Conservation (phyloP, 352 stramenopile species). For the Phytopythium vexans region DNA sequence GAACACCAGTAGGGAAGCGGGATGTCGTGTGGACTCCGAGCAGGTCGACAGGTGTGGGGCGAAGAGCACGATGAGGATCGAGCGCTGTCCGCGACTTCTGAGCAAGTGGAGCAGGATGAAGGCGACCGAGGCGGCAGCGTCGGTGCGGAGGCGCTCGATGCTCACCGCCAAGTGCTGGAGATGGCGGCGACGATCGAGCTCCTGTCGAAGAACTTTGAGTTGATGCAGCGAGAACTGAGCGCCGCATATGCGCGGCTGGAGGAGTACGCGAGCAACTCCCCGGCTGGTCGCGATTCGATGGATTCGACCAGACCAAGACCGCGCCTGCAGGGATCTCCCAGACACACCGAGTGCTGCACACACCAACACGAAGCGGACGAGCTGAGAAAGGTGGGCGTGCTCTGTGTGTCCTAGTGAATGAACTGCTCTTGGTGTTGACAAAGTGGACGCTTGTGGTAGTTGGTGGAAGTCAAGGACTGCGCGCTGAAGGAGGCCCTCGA, state of each 20-base stretch:
- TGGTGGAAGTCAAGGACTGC: slow-evolving; percentile 50
- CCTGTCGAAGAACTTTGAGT: slow-evolving; percentile 56
- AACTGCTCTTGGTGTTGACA: background rate
- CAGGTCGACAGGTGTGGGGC: too few relatives aligned
- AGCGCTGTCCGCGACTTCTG: too few relatives aligned
- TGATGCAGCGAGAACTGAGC: slow-evolving; percentile 46
- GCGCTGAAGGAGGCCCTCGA: slow-evolving; percentile 52
- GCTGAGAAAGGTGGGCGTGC: slow-evolving; percentile 1
- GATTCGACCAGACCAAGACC: too few relatives aligned
- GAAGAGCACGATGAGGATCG: too few relatives aligned
- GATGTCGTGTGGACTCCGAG: too few relatives aligned
- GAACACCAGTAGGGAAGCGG: too few relatives aligned
- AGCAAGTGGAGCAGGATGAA: too few relatives aligned
- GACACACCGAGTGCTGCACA: background rate
- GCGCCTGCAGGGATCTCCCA: background rate
- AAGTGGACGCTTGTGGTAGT: slow-evolving; percentile 1
- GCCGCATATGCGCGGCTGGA: slow-evolving; percentile 56
- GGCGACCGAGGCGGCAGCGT: too few relatives aligned
- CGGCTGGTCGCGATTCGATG: too few relatives aligned
- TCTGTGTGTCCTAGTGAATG: background rate
- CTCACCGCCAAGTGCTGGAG: slow-evolving; percentile 56
- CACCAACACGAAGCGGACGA: slow-evolving; percentile 6
- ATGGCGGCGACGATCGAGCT: slow-evolving; percentile 65
- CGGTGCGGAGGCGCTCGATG: slow-evolving; percentile 26
- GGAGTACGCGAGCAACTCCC: slow-evolving; percentile 16